Base-by-base conservation (phyloP, 2,329 filamentous ascomycete species). In the Diplodia scrobiculata region DNA sequence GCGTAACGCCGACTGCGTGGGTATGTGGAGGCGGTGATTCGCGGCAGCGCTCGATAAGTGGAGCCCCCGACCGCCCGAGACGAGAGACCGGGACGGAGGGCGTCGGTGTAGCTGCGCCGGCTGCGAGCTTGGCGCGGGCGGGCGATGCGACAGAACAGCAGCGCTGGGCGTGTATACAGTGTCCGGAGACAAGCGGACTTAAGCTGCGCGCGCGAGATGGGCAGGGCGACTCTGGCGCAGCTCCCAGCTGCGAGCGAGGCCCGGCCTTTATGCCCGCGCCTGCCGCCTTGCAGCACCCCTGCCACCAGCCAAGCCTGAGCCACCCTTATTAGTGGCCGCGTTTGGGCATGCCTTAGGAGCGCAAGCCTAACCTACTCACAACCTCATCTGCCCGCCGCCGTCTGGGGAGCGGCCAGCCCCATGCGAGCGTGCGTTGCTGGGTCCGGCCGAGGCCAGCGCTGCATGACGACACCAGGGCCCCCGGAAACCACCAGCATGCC, bases 11-110 rank as follows among this genome's bases (percentile, higher is more conserved):
- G 51, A 53, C 48, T 53, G 48, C 21, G 50, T 54, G 52, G 63
- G 63, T 60, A 60, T 60, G 55, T 41, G 41, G 55, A 62, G 45
- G 45, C 58, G 58, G 45, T 62, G 58, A 62, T 62, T 62, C 58
- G 58, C 45, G 6, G 45, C 45, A 62, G 29, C 58, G 29, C 29
- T 17, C 29, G 34, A 29, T 62, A 50, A 50, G 45, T 50, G 45
- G 58, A 51, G 9, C 58, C 41, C 41, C 58, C 58, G 58, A 50
- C 58, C 58, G 52, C 51, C 50, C 63, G 63, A 65, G 63, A 48
- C 38, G 63, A 55, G 51, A 53, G 62, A 45, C 25, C 50, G 48
- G 62, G 50, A 64, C 58, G 58, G 58, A 62, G 58, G 21, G 45
- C 41, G 58, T 62, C 58, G 55, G 55, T 60, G 41, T 60, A 60